phyloP scores from a whole-genome alignment of 225 moss, liverwort and hornwort genomes.

The Neckera pumila region DNA sequence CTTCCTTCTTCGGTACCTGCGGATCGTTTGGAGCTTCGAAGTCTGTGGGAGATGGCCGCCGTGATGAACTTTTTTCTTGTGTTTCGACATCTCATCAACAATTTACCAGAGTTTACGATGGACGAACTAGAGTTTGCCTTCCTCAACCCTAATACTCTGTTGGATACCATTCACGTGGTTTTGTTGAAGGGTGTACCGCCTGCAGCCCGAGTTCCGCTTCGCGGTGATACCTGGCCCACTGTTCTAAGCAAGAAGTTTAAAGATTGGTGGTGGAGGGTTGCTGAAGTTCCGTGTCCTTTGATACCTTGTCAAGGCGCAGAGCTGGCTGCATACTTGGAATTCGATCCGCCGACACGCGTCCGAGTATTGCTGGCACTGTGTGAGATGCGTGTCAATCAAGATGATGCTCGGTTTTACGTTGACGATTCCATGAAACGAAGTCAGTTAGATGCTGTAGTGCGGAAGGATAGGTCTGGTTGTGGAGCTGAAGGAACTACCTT shows the following conservation, averaged over 20 bases:
- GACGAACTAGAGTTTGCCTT: conserved; percentile 86
- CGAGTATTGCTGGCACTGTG: conserved; percentile 80
- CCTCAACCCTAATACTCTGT: conserved; percentile 64
- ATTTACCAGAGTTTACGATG: conserved; percentile 71
- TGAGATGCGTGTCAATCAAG: conserved; percentile 92
- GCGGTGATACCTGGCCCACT: conserved; percentile 90
- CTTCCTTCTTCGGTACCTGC: background rate
- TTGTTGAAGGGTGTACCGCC: conserved; percentile 90
- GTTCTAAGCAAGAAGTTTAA: conserved; percentile 90
- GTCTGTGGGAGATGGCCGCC: conserved; percentile 42
- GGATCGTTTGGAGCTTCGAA: conserved; percentile 25
- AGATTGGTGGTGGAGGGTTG: conserved; percentile 94
- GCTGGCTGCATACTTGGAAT: conserved; percentile 53
- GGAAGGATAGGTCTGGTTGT: conserved; percentile 70
- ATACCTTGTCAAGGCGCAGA: conserved; percentile 75
- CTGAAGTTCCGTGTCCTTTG: conserved; percentile 74
- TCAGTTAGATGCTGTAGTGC: conserved; percentile 39
- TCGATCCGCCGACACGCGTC: conserved; percentile 61
- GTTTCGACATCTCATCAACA: conserved; percentile 75
- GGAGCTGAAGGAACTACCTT: conserved; percentile 86
- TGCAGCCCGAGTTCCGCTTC: conserved; percentile 78
- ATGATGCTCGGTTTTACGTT: conserved; percentile 63
- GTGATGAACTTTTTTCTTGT: conserved; percentile 46
- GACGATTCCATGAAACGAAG: conserved; percentile 67
- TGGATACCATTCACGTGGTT: conserved; percentile 79